Conservation (phyloP, 257 asterid genomes). For the Solanum pinnatisectum region DNA sequence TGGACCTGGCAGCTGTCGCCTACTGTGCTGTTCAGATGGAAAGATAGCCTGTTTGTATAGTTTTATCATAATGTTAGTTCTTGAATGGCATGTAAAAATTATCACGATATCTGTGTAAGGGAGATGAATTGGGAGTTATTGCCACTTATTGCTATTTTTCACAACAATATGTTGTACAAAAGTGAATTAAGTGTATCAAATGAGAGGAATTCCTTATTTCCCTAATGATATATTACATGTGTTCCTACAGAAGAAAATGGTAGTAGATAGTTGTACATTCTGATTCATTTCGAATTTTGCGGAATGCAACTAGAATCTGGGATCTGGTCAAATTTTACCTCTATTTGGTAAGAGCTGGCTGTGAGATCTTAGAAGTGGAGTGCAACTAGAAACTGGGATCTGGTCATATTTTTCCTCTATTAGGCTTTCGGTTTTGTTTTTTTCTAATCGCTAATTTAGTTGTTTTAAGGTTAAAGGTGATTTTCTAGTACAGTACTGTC, state of each 20-base stretch:
- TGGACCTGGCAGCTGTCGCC: background rate
- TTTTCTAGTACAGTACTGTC: background rate
- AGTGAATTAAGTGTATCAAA: background rate
- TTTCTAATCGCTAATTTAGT: background rate
- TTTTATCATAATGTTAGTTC: background rate
- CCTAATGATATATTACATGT: background rate
- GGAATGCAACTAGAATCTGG: background rate
- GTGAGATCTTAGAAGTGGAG: background rate
- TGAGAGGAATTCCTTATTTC: background rate
- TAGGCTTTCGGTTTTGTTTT: background rate
- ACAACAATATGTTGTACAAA: background rate
- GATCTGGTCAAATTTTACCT: background rate
- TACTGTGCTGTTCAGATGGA: background rate
- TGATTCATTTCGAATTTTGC: background rate
- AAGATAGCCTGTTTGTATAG: background rate
- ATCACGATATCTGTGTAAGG: background rate
- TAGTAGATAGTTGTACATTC: background rate
- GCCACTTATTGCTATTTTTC: background rate
- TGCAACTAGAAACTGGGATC: background rate
- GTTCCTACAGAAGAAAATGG: background rate
- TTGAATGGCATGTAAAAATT: background rate
- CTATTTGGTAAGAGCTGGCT: background rate
- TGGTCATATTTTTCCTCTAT: background rate
- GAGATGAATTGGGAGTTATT: background rate
- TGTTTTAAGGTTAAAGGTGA: background rate